These are phyloP conservation scores for Debaryomycetaceae sp. DNA, from an alignment of 1,139 yeast genomes.

Conservation along the genomic window DNA sequence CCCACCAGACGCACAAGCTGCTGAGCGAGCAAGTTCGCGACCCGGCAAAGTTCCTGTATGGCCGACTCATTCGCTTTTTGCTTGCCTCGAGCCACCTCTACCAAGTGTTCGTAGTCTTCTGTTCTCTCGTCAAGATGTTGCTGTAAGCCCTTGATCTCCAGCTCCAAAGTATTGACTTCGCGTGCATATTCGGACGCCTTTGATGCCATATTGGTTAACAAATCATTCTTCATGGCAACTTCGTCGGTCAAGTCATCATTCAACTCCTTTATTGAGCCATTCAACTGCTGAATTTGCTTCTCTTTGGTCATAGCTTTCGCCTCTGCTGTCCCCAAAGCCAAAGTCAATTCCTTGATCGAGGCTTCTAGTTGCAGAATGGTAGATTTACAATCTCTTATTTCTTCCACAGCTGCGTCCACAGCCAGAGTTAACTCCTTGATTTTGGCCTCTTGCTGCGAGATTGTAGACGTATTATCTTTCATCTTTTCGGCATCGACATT, in stretches of 20 bases:
- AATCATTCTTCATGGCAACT: constrained; percentile 43
- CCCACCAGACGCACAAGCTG: constrained; percentile 12
- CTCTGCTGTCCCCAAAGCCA: constrained; percentile 11
- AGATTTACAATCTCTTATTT: background rate
- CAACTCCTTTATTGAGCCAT: constrained; percentile 12
- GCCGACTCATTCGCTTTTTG: constrained; percentile 19
- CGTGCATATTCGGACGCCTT: constrained; percentile 48
- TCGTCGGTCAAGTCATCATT: constrained; percentile 20
- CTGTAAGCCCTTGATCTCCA: constrained; percentile 36
- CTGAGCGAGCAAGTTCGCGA: constrained; percentile 11
- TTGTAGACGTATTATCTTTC: background rate
- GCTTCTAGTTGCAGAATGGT: constrained; percentile 8
- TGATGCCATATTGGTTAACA: constrained; percentile 54
- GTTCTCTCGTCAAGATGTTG: constrained; percentile 19
- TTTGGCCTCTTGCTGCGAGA: background rate
- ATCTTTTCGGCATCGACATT: too few relatives aligned
- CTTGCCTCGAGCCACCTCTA: constrained; percentile 24
- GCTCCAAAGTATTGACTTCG: constrained; percentile 40
- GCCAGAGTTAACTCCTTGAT: background rate
- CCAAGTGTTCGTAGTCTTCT: constrained; percentile 45
- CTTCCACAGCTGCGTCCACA: background rate
- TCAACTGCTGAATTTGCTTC: constrained; percentile 11
- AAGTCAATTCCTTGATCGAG: constrained; percentile 18
- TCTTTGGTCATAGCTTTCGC: constrained; percentile 8
- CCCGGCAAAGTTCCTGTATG: constrained; percentile 16